Evolutionary conservation across 768 basidiomycete genomes (phyloP), one percentile per base, ranked within the genome.

Genomic region (Lactarius quietus): DNA sequence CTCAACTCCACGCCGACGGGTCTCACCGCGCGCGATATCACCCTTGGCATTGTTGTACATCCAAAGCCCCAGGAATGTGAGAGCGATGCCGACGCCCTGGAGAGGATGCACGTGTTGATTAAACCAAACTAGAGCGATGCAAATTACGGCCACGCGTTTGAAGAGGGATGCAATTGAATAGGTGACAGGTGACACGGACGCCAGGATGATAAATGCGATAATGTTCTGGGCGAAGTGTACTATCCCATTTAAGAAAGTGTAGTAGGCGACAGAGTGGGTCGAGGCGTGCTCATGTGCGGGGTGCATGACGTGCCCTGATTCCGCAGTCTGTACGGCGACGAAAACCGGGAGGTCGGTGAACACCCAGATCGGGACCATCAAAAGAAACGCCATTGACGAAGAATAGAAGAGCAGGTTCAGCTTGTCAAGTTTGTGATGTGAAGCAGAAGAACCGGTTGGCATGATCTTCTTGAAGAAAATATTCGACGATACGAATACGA

Each of bases 401-500:
- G 96, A 97, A 78, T 96, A 99, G 71, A 97, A 84, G 29, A 99
- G 80, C 12, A 99, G 82, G 77, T 98, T 98, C 72, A 98, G 84
- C 80, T 98, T 98, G 83, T 99, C 97, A 38, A 99, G 84, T 76
- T 93, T 94, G 74, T 90, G 89, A 4, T 83, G 76, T 1, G 80
- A 76, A 64, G 72, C 72, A 39, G 66, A 69, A 36, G 78, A 77
- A 26, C 79, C 78, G 9, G 72, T 67, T 2, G 97, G 97, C 84
- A 99, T 89, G 68, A 98, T 88, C 80, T 96, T 98, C 79, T 99
- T 99, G 84, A 96, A 98, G 76, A 95, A 97, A 71, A 99, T 98
- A 77, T 99, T 99, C 68, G 94, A 95, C 70, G 90, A 90, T 68
- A 99, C 97, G 74, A 99, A 98, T 69, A 99, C 88, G 64, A 99